Conservation (phyloP, 768 basidiomycete genomes). For the Lentinus brumalis region DNA sequence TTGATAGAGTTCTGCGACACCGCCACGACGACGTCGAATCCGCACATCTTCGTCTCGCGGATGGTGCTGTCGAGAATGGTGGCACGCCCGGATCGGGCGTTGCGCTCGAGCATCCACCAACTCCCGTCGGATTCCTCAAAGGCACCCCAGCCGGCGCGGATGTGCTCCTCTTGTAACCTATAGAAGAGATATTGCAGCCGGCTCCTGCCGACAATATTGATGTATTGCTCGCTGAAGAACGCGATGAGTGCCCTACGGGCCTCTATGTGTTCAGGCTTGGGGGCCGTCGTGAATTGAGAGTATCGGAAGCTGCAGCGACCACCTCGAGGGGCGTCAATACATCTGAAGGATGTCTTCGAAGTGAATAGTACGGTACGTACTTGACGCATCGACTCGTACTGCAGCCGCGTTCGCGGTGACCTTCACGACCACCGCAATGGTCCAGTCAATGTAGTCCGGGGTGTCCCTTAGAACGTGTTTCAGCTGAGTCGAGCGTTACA, state of each 20-base stretch:
- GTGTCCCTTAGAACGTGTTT: background rate
- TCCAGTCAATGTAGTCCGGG: constrained; percentile 19
- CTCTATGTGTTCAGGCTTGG: background rate
- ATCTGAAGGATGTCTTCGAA: constrained; percentile 1
- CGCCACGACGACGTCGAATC: constrained; percentile 30
- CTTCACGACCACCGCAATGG: constrained; percentile 28
- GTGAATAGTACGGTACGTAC: constrained; percentile 25
- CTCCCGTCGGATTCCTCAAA: constrained; percentile 8
- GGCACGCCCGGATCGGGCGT: background rate
- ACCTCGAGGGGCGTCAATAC: background rate
- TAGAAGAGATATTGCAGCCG: background rate
- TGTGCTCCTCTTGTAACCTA: background rate
- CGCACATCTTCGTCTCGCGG: constrained; percentile 22
- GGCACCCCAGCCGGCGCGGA: background rate
- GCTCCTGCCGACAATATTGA: background rate
- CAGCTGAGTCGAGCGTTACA: background rate
- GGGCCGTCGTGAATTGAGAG: background rate
- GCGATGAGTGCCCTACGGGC: background rate
- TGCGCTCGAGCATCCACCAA: constrained; percentile 11
- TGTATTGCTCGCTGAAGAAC: background rate
- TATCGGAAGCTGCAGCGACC: background rate
- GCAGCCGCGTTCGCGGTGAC: constrained; percentile 19
- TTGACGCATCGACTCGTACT: constrained; percentile 21
- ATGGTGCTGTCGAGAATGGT: constrained; percentile 19
- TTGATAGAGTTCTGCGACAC: constrained; percentile 32